Evolutionary conservation across 129 eudicot genomes (phyloP).

Genomic region (Tagetes erecta): DNA sequence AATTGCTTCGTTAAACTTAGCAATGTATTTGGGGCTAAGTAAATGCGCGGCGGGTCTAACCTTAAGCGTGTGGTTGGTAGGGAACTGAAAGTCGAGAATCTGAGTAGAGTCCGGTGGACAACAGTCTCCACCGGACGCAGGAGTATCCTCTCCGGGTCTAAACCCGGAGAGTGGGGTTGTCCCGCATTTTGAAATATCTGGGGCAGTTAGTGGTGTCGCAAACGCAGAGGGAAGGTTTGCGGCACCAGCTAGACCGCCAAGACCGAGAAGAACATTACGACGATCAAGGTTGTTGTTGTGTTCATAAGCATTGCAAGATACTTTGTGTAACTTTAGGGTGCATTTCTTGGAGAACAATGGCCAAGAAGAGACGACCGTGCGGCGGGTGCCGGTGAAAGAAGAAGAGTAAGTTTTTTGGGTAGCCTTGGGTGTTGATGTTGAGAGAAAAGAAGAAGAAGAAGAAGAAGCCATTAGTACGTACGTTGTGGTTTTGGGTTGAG

Average conservation of each 20-base stretch:
- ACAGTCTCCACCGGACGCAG: slow-evolving; percentile 32
- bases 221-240: slow-evolving; percentile 17
- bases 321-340: slow-evolving; percentile 21
- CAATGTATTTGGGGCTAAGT: too few relatives aligned
- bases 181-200: slow-evolving; percentile 42
- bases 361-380: slow-evolving; percentile 18
- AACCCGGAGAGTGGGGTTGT: slow-evolving; percentile 25
- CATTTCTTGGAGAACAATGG: slow-evolving; percentile 32
- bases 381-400: slow-evolving; percentile 23
- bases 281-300: slow-evolving; percentile 31
- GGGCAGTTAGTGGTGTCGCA: slow-evolving; percentile 47
- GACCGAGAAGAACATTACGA: slow-evolving; percentile 38
- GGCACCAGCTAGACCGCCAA: slow-evolving; percentile 47
- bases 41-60: background rate
- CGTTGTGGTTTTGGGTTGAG: background rate
- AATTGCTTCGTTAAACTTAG: too few relatives aligned
- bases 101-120: slow-evolving; percentile 40
- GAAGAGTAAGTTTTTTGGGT: slow-evolving; percentile 28
- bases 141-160: slow-evolving; percentile 17
- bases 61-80: slow-evolving; percentile 21
- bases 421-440: slow-evolving; percentile 6
- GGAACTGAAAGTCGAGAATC: slow-evolving; percentile 37
- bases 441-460: background rate
- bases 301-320: slow-evolving; percentile 30
- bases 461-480: slow-evolving; percentile 25